These are phyloP conservation scores for Ulota crispa DNA, from an alignment of 225 moss, liverwort and hornwort genomes.

Conservation along the genomic window DNA sequence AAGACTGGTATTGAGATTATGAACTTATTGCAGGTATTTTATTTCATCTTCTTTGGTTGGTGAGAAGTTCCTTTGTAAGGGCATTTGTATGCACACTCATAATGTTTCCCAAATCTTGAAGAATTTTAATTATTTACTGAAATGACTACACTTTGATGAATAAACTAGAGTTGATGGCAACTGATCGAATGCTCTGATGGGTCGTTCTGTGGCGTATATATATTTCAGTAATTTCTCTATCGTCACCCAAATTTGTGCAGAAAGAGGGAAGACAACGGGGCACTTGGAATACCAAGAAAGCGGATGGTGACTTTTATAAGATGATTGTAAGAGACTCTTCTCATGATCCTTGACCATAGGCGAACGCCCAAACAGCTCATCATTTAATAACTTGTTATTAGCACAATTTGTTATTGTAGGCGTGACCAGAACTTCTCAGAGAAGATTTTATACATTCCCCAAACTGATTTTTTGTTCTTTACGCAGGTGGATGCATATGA, in stretches of 20 bases:
- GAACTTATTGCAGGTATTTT: slow-evolving; percentile 78
- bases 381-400: background rate
- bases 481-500: slow-evolving; percentile 94
- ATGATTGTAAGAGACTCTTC: slow-evolving; percentile 77
- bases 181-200: background rate
- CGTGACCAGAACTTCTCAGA: background rate
- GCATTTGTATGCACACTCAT: background rate
- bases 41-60: background rate
- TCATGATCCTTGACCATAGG: slow-evolving; percentile 1
- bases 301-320: slow-evolving; percentile 96
- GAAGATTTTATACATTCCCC: background rate
- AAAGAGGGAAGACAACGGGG: slow-evolving; percentile 98
- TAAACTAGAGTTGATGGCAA: background rate
- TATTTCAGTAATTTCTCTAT: slow-evolving; percentile 8
- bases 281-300: slow-evolving; percentile 93
- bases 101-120: background rate
- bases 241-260: slow-evolving; percentile 37
- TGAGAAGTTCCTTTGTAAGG: background rate
- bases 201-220: background rate
- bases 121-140: background rate
- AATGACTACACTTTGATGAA: background rate
- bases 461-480: background rate
- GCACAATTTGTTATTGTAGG: background rate
- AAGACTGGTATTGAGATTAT: slow-evolving; percentile 90
- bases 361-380: background rate